Evolutionary conservation across 176 grass and related monocot species (phyloP).

Genomic region (Rhynchospora breviuscula): DNA sequence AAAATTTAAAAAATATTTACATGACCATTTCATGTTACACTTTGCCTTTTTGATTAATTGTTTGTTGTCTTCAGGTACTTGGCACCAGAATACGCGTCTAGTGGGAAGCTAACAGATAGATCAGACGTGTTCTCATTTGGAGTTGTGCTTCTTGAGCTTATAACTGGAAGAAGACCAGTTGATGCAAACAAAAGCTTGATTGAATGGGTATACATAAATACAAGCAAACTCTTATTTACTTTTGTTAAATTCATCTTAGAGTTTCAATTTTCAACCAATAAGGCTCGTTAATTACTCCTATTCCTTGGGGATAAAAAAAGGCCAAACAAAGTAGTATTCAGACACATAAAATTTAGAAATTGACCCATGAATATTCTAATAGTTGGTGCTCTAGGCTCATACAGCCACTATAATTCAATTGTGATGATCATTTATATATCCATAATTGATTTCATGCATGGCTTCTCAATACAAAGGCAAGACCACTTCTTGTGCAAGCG

Average conservation of each 20-base stretch:
- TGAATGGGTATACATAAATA: conserved; percentile 55
- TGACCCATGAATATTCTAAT: not conserved
- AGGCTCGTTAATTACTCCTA: not conserved
- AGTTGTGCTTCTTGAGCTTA: conserved; percentile 82
- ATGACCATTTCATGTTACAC: not conserved
- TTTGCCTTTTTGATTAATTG: not conserved
- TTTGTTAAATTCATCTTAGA: not conserved
- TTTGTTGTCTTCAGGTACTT: conserved; percentile 43
- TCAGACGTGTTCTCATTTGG: conserved; percentile 94
- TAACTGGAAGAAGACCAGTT: conserved; percentile 72
- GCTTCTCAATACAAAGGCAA: conserved; percentile 31
- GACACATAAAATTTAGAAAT: not conserved
- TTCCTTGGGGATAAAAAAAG: not conserved
- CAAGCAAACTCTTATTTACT: not conserved
- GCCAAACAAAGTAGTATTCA: not conserved
- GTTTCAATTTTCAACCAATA: not conserved
- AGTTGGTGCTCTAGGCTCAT: not conserved
- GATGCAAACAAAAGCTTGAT: conserved; percentile 74
- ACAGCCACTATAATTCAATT: not conserved
- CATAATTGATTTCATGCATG: not conserved
- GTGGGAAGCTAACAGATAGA: conserved; percentile 70
- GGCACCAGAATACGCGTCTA: conserved; percentile 76
- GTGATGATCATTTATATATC: not conserved
- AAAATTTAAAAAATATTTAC: not conserved
- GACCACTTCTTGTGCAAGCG: conserved; percentile 39